Conservation (phyloP, 2,329 filamentous ascomycete species). For the Clonostachys solani region DNA sequence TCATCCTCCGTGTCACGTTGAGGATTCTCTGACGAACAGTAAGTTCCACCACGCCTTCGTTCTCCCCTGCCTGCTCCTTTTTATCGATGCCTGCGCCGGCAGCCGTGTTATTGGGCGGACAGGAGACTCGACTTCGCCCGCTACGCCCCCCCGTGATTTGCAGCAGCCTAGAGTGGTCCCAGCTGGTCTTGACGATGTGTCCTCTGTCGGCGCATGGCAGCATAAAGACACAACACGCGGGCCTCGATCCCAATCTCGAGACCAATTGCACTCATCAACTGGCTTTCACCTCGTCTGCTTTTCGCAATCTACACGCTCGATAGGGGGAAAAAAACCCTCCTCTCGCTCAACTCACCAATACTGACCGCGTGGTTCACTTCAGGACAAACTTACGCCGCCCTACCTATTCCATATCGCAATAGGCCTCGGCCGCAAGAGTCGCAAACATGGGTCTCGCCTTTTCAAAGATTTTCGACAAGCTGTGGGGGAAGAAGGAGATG, state of each 20-base stretch:
- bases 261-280: not conserved
- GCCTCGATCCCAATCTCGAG: too few species aligned
- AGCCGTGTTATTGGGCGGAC: not conserved
- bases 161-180: constrained; percentile 3
- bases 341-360: constrained; percentile 8
- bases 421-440: constrained; percentile 31
- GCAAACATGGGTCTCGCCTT: constrained; percentile 96
- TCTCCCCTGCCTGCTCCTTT: not conserved
- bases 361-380: constrained; percentile 17
- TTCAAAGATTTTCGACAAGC: constrained; percentile 92
- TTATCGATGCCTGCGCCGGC: not conserved
- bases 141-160: not conserved
- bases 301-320: not conserved
- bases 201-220: constrained; percentile 1
- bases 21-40: constrained; percentile 12
- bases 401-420: constrained; percentile 3
- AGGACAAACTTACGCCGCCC: constrained; percentile 3
- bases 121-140: not conserved
- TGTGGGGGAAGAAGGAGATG: constrained; percentile 99
- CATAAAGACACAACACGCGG: too few species aligned
- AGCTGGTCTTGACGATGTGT: constrained; percentile 2
- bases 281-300: too few species aligned
- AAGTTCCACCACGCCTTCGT: constrained; percentile 1
- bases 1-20: constrained; percentile 20
- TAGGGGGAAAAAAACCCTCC: constrained; percentile 11